A percentile compares a stretch with the other conserved stretches of the same genome.
These are phyloP conservation scores for Neonectria ditissima DNA, from an alignment of 2,329 filamentous ascomycete species.

Conservation along the genomic window DNA sequence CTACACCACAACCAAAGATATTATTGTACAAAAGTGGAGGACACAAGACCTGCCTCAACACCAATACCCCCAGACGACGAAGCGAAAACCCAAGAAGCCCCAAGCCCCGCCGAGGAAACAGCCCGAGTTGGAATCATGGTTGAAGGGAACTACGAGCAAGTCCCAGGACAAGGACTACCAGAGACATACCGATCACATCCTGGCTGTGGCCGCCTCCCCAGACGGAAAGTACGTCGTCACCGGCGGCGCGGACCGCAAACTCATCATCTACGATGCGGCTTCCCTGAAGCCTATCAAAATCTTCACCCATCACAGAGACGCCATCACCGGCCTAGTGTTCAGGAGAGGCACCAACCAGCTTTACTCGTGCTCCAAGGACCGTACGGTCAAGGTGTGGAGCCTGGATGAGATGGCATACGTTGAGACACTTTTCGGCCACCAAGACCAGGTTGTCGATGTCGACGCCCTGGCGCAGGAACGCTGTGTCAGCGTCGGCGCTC, in stretches of 20 bases:
- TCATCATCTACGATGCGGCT: slow-evolving; percentile 89
- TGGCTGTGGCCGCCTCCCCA: slow-evolving; percentile 86
- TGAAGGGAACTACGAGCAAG: slow-evolving; percentile 71
- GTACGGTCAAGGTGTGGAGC: slow-evolving; percentile 96
- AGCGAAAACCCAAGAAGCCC: slow-evolving; percentile 68
- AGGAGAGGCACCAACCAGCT: slow-evolving; percentile 89
- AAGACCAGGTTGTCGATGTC: slow-evolving; percentile 88
- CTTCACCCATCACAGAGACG: slow-evolving; percentile 92
- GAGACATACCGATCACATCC: slow-evolving; percentile 83
- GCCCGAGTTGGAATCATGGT: slow-evolving; percentile 72
- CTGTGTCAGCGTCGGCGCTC: slow-evolving; percentile 89
- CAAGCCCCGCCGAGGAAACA: slow-evolving; percentile 69
- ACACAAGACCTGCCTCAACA: slow-evolving; percentile 74
- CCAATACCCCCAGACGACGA: slow-evolving; percentile 70
- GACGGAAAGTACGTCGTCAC: slow-evolving; percentile 94
- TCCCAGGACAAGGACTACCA: slow-evolving; percentile 74
- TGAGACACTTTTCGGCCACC: slow-evolving; percentile 96
- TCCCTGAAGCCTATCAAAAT: slow-evolving; percentile 83
- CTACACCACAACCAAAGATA: slow-evolving; percentile 91
- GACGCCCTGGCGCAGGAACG: slow-evolving; percentile 86
- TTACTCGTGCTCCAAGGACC: slow-evolving; percentile 90
- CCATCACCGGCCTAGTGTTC: slow-evolving; percentile 87
- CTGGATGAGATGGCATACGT: slow-evolving; percentile 92
- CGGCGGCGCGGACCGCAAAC: slow-evolving; percentile 83
- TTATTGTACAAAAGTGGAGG: slow-evolving; percentile 89